Conservation (phyloP, 1,284 basidiomycete species). For the Marasmius sp. region DNA sequence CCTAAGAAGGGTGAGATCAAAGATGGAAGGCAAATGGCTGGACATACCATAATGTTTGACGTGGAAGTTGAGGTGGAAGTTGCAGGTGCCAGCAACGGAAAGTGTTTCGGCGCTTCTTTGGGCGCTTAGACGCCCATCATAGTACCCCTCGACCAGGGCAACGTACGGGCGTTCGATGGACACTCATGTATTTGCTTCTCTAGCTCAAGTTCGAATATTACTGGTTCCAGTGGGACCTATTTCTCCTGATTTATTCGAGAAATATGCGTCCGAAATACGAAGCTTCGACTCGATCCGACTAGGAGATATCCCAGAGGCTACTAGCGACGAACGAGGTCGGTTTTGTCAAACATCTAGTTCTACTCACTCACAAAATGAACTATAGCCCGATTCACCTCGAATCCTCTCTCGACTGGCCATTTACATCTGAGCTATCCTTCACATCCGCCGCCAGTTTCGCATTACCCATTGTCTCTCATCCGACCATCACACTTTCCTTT, state of each 20-base stretch:
- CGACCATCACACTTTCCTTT: constrained; percentile 78
- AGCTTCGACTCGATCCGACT: constrained; percentile 71
- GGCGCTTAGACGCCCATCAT: background rate
- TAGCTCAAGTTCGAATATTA: constrained; percentile 76
- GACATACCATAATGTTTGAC: constrained; percentile 6
- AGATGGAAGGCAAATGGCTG: background rate
- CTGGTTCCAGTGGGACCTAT: constrained; percentile 79
- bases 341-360: constrained; percentile 1
- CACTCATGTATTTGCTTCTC: constrained; percentile 68
- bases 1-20: constrained; percentile 43
- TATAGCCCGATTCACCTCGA: constrained; percentile 80
- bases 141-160: background rate
- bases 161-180: constrained; percentile 48
- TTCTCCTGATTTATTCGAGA: constrained; percentile 59
- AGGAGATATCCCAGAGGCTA: constrained; percentile 77
- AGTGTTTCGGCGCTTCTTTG: no score
- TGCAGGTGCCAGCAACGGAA: no score
- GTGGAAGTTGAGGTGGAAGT: constrained; percentile 1
- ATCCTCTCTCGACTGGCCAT: constrained; percentile 69
- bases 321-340: constrained; percentile 75
- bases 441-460: constrained; percentile 64
- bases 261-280: constrained; percentile 68
- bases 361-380: constrained; percentile 11
- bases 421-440: constrained; percentile 73
- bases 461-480: constrained; percentile 60